These are phyloP conservation scores for Erysimum pusillum DNA, from an alignment of 441 rosid genomes.

Conservation along the genomic window DNA sequence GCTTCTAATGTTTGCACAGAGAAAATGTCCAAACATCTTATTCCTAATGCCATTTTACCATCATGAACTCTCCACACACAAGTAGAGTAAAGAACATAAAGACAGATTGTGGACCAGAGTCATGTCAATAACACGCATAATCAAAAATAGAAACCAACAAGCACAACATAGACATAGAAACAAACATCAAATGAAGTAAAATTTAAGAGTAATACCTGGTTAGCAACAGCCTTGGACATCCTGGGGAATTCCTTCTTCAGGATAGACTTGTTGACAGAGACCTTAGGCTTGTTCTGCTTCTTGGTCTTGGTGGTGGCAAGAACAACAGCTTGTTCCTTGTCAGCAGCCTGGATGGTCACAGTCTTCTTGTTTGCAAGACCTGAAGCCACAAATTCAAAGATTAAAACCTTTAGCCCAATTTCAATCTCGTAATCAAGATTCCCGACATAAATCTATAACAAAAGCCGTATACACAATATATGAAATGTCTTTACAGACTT, in stretches of 20 bases:
- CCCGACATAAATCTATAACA: too few species aligned
- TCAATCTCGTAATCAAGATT: neutral
- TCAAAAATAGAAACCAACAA: neutral
- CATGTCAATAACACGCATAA: neutral
- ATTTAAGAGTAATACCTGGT: conserved; percentile 51
- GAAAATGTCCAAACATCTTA: neutral
- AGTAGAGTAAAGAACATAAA: neutral
- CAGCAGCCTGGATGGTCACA: conserved; percentile 70
- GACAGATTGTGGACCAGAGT: neutral
- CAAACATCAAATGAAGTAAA: neutral
- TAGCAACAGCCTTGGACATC: conserved; percentile 71
- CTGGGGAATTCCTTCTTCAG: conserved; percentile 67
- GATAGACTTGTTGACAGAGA: conserved; percentile 63
- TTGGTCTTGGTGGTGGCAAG: conserved; percentile 80
- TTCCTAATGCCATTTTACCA: neutral
- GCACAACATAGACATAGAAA: neutral
- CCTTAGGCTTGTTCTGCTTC: conserved; percentile 66
- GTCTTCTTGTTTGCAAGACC: conserved; percentile 90
- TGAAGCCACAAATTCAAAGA: conserved; percentile 27
- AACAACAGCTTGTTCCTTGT: conserved; percentile 68
- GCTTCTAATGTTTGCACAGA: neutral
- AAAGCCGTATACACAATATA: neutral
- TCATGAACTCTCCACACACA: conserved; percentile 13
- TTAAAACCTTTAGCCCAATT: neutral
- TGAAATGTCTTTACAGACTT: neutral